Evolutionary conservation across 2,329 filamentous ascomycete genomes (phyloP), one percentile per base, ranked within the genome.

Genomic region (Biscogniauxia marginata): DNA sequence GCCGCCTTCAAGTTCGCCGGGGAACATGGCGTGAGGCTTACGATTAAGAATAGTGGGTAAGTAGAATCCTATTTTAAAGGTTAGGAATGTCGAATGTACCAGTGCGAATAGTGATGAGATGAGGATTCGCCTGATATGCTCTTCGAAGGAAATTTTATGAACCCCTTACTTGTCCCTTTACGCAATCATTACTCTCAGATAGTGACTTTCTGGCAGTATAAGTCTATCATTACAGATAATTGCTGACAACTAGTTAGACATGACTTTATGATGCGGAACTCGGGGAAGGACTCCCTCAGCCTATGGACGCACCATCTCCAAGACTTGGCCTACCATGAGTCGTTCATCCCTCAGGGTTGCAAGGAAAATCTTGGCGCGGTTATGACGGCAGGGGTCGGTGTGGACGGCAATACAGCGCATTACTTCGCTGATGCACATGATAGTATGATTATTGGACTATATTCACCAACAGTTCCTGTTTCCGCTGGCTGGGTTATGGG

Each of bases 1-100:
- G 64, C 65, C 7, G 65, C 58, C 21, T 58, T 67, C 44, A 48
- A 55, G 3, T 65, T 63, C 13, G 64, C 66, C 46, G 63, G 65
- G 49, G 62, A 60, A 39, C 56, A 67, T 46, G 58, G 61, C 45
- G 58, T 67, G 7, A 58, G 62, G 7, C 67, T 69, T 5, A 66
- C 65, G 3, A 65, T 61, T 4, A 63, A 63, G 53, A 63, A 63
- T 48, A 24, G 59, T 16, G 61, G 59, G 60, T 62, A 54, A 60
- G 60, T 19, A 44, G 13, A 20, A 18, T 44, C 22, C 34, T 43
- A n/a, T 18, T 18, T 16, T 34, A 52, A n/a, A 34, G 13, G 45
- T 49, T n/a, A 1, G 18, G 16, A 20, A 4, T 11, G 18, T 45
- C 7, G 8, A 4, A 13, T 9, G 11, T 11, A 45, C 6, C 7